Conservation (phyloP, 805 yeast genomes). For the Saccharomyces kudriavzevii region DNA sequence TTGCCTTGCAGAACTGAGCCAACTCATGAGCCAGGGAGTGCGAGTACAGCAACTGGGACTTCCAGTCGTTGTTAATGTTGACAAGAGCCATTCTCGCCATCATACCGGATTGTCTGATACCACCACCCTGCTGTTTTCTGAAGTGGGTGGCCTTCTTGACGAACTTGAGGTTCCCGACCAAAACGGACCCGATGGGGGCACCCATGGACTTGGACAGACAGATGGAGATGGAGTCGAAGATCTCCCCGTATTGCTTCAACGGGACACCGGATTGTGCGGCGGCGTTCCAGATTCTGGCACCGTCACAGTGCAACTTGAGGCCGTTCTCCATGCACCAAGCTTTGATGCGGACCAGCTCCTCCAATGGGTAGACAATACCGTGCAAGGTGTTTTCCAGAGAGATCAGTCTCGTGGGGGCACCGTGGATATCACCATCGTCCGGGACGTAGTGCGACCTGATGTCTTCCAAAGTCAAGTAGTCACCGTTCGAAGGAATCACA, state of each 20-base stretch:
- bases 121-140: constrained; percentile 90
- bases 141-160: constrained; percentile 73
- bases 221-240: constrained; percentile 82
- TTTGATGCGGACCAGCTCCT: constrained; percentile 64
- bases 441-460: constrained; percentile 51
- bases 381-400: constrained; percentile 84
- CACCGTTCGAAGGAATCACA: constrained; percentile 68
- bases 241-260: constrained; percentile 58
- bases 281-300: constrained; percentile 96
- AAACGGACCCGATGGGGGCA: constrained; percentile 86
- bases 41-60: constrained; percentile 39
- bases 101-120: constrained; percentile 82
- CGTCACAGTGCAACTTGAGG: constrained; percentile 74
- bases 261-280: constrained; percentile 56
- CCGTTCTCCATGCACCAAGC: constrained; percentile 56
- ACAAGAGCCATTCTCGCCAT: constrained; percentile 71
- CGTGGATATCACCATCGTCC: constrained; percentile 77
- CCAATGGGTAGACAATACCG: constrained; percentile 73
- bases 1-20: constrained; percentile 42
- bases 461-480: constrained; percentile 73
- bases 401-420: constrained; percentile 79
- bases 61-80: constrained; percentile 68
- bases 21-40: constrained; percentile 45
- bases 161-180: constrained; percentile 57
- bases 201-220: constrained; percentile 87